Evolutionary conservation across 2,329 filamentous ascomycete species (phyloP).

Genomic region (Aspergillus glaucus): DNA sequence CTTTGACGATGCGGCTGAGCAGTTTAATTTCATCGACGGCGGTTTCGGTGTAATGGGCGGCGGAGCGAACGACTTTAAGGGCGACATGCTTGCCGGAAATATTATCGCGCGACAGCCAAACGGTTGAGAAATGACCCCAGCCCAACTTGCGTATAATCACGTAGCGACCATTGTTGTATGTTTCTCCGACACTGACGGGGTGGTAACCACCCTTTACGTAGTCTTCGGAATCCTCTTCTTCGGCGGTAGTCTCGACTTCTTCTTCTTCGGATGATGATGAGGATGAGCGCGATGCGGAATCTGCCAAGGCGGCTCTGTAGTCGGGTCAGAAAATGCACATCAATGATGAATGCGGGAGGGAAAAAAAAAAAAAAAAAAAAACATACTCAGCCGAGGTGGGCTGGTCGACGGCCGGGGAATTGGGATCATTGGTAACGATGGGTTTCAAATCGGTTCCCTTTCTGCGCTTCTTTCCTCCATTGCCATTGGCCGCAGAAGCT

Average conservation of each 20-base stretch:
- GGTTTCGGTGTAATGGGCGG: constrained; percentile 97
- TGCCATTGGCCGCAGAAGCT: constrained; percentile 46
- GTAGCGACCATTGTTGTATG: constrained; percentile 72
- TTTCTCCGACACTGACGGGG: constrained; percentile 86
- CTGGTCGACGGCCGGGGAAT: constrained; percentile 36
- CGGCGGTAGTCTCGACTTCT: constrained; percentile 86
- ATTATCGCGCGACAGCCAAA: constrained; percentile 80
- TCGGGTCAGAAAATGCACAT: neutral
- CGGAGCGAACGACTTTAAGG: constrained; percentile 93
- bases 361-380: constrained; percentile 10
- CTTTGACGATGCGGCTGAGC: constrained; percentile 91
- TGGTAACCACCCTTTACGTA: constrained; percentile 99
- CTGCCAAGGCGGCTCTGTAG: neutral
- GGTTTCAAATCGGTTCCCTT: constrained; percentile 60
- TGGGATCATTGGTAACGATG: constrained; percentile 58
- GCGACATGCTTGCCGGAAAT: constrained; percentile 88
- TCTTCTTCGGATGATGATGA: constrained; percentile 72
- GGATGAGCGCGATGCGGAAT: constrained; percentile 62
- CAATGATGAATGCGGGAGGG: constrained; percentile 2
- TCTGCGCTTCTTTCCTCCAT: constrained; percentile 58
- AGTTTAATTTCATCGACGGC: constrained; percentile 98
- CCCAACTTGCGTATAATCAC: neutral
- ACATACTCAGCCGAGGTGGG: constrained; percentile 41
- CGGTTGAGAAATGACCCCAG: constrained; percentile 99
- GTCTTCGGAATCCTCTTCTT: constrained; percentile 97